These are phyloP conservation scores for Phyllachora maydis DNA, from an alignment of 2,329 filamentous ascomycete species.

Conservation along the genomic window DNA sequence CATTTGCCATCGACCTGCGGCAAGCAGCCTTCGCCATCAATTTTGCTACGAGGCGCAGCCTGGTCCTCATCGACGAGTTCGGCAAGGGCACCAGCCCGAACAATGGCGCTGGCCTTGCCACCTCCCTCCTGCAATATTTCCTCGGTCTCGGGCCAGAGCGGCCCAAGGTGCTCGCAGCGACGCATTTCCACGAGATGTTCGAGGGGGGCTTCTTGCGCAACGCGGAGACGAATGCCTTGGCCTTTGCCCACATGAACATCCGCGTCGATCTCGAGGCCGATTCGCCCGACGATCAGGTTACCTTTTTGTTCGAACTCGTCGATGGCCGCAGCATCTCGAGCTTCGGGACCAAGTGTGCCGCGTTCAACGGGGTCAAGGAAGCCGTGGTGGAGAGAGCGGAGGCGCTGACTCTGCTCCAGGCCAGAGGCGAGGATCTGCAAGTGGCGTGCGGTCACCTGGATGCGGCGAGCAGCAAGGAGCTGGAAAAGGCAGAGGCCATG, in stretches of 20 bases:
- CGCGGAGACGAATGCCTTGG: conserved; percentile 24
- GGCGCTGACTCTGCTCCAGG: conserved; percentile 45
- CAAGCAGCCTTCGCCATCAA: conserved; percentile 63
- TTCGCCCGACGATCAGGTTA: conserved; percentile 38
- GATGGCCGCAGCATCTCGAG: conserved; percentile 56
- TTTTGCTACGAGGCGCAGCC: conserved; percentile 52
- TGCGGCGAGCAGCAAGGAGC: conserved; percentile 35
- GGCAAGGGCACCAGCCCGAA: conserved; percentile 39
- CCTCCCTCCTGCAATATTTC: conserved; percentile 36
- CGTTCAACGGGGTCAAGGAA: conserved; percentile 61
- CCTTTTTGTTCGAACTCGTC: conserved; percentile 52
- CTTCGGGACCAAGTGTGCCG: conserved; percentile 72
- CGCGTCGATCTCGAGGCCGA: conserved; percentile 29
- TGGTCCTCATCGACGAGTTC: conserved; percentile 89
- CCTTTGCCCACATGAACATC: conserved; percentile 55
- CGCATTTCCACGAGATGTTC: conserved; percentile 54
- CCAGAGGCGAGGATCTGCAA: conserved; percentile 56
- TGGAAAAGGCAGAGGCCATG: conserved; percentile 44
- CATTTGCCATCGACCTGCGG: conserved; percentile 61
- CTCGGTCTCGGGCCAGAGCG: conserved; percentile 18
- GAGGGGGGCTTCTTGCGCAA: conserved; percentile 34
- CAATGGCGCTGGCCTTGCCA: conserved; percentile 36
- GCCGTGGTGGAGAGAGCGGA: conserved; percentile 58
- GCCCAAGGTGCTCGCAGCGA: conserved; percentile 39
- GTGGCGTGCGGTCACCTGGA: conserved; percentile 50